Conservation (phyloP, 805 yeast genomes). For the Yamadazyma phyllophila region DNA sequence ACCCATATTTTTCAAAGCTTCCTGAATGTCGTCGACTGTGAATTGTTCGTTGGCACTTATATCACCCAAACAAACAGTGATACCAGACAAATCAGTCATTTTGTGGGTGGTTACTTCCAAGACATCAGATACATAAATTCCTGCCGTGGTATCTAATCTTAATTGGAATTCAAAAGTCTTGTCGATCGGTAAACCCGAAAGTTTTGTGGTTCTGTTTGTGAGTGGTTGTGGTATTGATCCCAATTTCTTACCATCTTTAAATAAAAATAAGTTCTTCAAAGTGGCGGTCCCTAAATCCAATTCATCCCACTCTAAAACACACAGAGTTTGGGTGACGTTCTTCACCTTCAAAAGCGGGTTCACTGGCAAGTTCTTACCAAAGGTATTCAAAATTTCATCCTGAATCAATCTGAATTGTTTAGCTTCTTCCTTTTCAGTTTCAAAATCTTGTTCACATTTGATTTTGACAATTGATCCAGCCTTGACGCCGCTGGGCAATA, state of each 20-base stretch:
- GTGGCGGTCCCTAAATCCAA: slow-evolving; percentile 80
- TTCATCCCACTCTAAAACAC: slow-evolving; percentile 93
- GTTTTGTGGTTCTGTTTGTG: slow-evolving; percentile 74
- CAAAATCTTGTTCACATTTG: slow-evolving; percentile 73
- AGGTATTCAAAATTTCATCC: slow-evolving; percentile 65
- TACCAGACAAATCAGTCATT: slow-evolving; percentile 93
- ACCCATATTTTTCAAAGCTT: slow-evolving; percentile 66
- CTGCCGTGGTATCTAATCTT: slow-evolving; percentile 84
- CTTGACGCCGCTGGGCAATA: slow-evolving; percentile 83
- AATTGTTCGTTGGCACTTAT: slow-evolving; percentile 55
- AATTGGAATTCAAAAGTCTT: slow-evolving; percentile 76
- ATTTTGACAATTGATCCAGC: slow-evolving; percentile 92
- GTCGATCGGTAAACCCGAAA: slow-evolving; percentile 89
- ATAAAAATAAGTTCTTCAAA: slow-evolving; percentile 71
- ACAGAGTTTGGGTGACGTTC: slow-evolving; percentile 90
- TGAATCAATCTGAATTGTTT: slow-evolving; percentile 63
- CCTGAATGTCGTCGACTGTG: slow-evolving; percentile 52
- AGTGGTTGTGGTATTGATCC: slow-evolving; percentile 84
- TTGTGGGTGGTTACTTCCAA: slow-evolving; percentile 81
- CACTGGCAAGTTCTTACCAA: slow-evolving; percentile 71
- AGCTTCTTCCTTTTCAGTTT: slow-evolving; percentile 60
- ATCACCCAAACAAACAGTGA: slow-evolving; percentile 86
- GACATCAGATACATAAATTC: slow-evolving; percentile 67
- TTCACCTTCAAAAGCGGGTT: slow-evolving; percentile 65
- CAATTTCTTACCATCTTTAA: slow-evolving; percentile 68